phyloP scores from a whole-genome alignment of 83 land plant species.

The Picea abies region DNA sequence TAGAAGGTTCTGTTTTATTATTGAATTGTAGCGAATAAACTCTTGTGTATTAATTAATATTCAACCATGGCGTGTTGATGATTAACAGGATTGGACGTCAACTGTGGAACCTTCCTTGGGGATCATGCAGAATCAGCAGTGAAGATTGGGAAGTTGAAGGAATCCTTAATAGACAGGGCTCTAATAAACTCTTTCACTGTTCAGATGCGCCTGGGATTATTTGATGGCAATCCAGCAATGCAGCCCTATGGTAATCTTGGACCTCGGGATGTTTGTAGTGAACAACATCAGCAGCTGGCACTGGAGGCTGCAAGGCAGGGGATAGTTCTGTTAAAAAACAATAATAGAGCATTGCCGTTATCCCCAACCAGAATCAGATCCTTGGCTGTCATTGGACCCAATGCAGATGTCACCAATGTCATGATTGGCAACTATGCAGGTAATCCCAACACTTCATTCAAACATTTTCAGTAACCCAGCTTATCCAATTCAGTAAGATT shows the following conservation, averaged over 20 bases:
- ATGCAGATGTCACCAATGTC: conserved; percentile 59
- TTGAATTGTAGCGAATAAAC: too few species aligned
- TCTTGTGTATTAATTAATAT: not conserved
- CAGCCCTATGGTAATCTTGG: conserved; percentile 54
- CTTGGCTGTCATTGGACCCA: conserved; percentile 81
- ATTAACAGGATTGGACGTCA: conserved; percentile 40
- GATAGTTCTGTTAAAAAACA: conserved; percentile 65
- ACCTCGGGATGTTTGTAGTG: conserved; percentile 62
- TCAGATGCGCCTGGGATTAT: conserved; percentile 84
- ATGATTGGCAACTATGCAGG: conserved; percentile 93
- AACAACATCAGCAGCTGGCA: conserved; percentile 56
- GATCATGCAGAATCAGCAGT: conserved; percentile 35
- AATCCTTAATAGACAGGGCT: conserved; percentile 25
- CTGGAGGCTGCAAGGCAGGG: conserved; percentile 80
- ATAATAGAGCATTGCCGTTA: conserved; percentile 39
- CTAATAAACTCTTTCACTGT: conserved; percentile 45
- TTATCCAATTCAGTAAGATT: not conserved
- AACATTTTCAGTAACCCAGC: not conserved
- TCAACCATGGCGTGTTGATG: not conserved
- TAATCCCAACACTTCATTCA: conserved; percentile 2
- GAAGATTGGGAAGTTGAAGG: conserved; percentile 21
- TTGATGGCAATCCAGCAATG: conserved; percentile 56
- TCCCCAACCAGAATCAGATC: conserved; percentile 33
- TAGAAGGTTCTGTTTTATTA: not conserved
- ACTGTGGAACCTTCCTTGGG: conserved; percentile 44